Evolutionary conservation across 164 flowering plant genomes (phyloP), one percentile per base, ranked within the genome.

Genomic region (Piper longum): DNA sequence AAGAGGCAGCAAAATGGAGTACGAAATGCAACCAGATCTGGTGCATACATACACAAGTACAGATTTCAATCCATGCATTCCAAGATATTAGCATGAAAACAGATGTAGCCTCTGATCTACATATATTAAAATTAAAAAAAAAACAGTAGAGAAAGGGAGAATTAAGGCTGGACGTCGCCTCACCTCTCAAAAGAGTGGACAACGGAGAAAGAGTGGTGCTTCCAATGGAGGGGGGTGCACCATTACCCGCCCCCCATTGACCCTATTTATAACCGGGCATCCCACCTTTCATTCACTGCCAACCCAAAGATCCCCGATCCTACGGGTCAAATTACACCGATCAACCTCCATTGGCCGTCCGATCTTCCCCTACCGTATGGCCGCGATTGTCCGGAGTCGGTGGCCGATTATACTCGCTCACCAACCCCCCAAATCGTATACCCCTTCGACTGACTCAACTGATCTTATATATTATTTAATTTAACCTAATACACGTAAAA

Each of bases 381-480:
- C 64, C 18, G 14, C 7, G 60, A 67, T 54, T 7, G 0, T 18
- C 11, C 19, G 69, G 69, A 61, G 54, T 67, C 64, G 69, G 69
- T 67, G 69, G 55, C 18, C 63, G 69, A 60, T 40, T 16, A 36
- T 58, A 19, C 43, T 58, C 1, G 54, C 52, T 40, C 69, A 66
- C 69, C 69, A 59, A 66, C 36, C 69, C 63, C 57, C 63, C 54
- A 41, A 51, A 57, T 26, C 36, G 36, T 26, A 26, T 26, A 26
- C 36, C 36, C 36, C 36, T 26, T 2, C 36, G 36, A 26, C 36
- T 26, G 1, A 26, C 36, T 26, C 36, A 26, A 0, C 36, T 26
- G 1, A 26, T 26, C 36, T 26, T 26, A 26, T 26, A 26, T 26
- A 26, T 26, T 26, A 26, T 26, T 26, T 26, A 26, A 26, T 26